These are phyloP conservation scores for Morella rubra DNA, from an alignment of 306 rosid genomes.

Conservation along the genomic window DNA sequence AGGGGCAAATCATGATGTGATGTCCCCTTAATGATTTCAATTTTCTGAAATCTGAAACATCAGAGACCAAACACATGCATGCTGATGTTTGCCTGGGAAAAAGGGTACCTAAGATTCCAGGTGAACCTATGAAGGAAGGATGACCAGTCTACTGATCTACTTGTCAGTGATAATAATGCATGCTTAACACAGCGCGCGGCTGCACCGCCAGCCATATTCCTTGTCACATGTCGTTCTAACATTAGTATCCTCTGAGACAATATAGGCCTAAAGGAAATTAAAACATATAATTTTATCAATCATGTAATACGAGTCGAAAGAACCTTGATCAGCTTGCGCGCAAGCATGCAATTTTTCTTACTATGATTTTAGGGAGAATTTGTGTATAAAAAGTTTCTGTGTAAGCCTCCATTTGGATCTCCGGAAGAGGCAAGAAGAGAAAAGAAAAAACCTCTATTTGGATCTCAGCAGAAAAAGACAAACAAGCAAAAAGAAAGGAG, in stretches of 20 bases:
- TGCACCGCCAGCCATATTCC: background rate
- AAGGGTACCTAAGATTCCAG: constrained; percentile 12
- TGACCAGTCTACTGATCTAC: background rate
- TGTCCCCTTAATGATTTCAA: constrained; percentile 18
- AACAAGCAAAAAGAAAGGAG: no score
- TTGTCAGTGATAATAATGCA: background rate
- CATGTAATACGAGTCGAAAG: background rate
- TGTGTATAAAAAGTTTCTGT: no score
- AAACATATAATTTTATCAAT: no score
- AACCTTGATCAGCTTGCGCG: background rate
- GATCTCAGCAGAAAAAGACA: no score
- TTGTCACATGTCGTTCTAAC: background rate
- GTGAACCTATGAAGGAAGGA: background rate
- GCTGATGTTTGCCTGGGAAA: constrained; percentile 16
- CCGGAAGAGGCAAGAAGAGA: no score
- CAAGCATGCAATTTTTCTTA: constrained; percentile 6
- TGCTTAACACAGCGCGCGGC: background rate
- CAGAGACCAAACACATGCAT: constrained; percentile 31
- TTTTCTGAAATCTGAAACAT: constrained; percentile 21
- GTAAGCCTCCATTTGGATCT: background rate
- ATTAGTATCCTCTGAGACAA: background rate
- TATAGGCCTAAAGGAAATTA: no score
- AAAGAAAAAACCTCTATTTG: background rate
- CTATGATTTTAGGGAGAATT: no score
- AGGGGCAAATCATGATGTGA: constrained; percentile 21